Evolutionary conservation across 2,329 filamentous ascomycete species (phyloP).

Genomic region (Diplodia corticola): DNA sequence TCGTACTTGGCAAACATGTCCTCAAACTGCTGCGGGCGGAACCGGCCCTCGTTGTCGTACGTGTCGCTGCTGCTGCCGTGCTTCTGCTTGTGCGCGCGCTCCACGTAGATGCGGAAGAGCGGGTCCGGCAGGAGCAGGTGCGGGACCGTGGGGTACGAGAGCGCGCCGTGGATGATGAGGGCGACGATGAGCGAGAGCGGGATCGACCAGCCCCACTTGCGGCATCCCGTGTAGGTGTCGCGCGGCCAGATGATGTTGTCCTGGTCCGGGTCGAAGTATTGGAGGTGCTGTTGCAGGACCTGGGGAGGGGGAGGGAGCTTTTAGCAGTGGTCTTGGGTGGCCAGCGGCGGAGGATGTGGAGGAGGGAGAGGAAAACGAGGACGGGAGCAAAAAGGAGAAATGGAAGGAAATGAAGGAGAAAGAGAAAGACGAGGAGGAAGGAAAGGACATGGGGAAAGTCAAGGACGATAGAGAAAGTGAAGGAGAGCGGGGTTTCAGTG

Average conservation of each 20-base stretch:
- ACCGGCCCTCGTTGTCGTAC: conserved; percentile 50
- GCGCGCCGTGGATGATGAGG: conserved; percentile 51
- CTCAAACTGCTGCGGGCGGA: conserved; percentile 50
- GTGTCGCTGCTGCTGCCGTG: conserved; percentile 47
- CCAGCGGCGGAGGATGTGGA: no score
- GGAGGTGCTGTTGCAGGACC: conserved; percentile 55
- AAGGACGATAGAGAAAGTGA: not conserved
- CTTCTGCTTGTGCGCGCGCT: conserved; percentile 45
- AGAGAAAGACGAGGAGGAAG: no score
- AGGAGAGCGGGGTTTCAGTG: no score
- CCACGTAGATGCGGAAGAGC: conserved; percentile 45
- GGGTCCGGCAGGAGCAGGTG: conserved; percentile 47
- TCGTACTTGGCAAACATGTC: conserved; percentile 52
- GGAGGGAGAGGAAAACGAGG: no score
- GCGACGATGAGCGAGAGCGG: conserved; percentile 47
- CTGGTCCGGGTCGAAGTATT: conserved; percentile 54
- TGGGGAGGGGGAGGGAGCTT: no score
- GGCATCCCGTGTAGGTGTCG: conserved; percentile 53
- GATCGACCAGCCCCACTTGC: conserved; percentile 48
- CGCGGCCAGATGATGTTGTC: conserved; percentile 56
- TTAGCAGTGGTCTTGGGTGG: no score
- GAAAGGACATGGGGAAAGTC: no score
- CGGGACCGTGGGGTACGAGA: conserved; percentile 51
- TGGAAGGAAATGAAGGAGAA: no score
- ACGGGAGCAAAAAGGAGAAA: no score